phyloP scores from a whole-genome alignment of 345 rosid genomes.

The Euphorbia pulcherrima region DNA sequence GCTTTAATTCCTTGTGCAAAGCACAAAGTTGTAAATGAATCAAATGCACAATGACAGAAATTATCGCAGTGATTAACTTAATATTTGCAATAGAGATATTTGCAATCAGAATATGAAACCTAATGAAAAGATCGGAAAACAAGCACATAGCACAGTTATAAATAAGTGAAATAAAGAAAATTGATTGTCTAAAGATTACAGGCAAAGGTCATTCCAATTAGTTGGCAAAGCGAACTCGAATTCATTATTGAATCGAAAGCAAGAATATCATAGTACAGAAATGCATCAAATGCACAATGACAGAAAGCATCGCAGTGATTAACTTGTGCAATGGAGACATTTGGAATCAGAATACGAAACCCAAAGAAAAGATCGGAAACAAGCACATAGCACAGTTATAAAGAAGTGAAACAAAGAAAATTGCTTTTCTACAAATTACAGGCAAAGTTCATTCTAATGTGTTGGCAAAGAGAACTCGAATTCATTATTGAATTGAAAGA shows the following conservation, averaged over 20 bases:
- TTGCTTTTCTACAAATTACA: not conserved
- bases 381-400: not conserved
- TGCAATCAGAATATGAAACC: not conserved
- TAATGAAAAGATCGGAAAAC: not conserved
- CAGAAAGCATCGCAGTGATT: no score
- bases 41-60: not conserved
- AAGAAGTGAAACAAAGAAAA: not conserved
- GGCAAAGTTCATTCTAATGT: not conserved
- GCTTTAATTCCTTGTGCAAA: not conserved
- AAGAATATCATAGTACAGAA: not conserved
- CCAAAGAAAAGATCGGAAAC: not conserved
- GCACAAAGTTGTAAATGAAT: not conserved
- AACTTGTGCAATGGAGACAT: not conserved
- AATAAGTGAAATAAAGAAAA: not conserved
- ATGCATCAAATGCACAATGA: not conserved
- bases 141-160: not conserved
- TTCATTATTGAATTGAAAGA: not conserved
- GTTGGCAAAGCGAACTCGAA: not conserved
- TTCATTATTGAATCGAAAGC: not conserved
- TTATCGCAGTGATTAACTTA: no score
- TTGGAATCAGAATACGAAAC: not conserved
- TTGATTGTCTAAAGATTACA: not conserved
- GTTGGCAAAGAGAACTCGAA: not conserved
- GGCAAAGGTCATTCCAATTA: not conserved
- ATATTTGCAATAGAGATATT: not conserved